phyloP scores from a whole-genome alignment of 345 rosid species.

The Euphorbia peplus region DNA sequence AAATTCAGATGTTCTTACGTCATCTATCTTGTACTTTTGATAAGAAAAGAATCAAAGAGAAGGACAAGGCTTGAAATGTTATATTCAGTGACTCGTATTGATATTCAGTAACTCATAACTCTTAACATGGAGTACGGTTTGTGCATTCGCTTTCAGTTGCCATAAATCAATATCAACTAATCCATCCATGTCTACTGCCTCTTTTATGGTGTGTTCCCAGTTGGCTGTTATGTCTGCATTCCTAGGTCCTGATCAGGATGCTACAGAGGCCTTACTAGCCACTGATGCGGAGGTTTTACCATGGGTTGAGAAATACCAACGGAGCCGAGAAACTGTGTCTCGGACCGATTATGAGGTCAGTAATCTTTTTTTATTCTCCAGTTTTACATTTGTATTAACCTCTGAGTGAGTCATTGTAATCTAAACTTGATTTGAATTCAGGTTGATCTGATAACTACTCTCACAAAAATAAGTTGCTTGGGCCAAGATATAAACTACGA shows the following conservation, averaged over 20 bases:
- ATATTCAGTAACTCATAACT: background rate
- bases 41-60: no score
- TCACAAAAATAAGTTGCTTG: conserved; percentile 71
- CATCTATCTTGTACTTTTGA: no score
- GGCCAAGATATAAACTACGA: conserved; percentile 90
- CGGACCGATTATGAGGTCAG: conserved; percentile 88
- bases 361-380: background rate
- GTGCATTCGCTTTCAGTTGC: background rate
- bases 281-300: conserved; percentile 66
- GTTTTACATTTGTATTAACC: background rate
- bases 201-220: conserved; percentile 40
- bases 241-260: conserved; percentile 86
- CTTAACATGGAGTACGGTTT: no score
- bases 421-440: conserved; percentile 24
- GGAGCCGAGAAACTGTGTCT: conserved; percentile 92
- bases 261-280: conserved; percentile 64
- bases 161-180: conserved; percentile 1
- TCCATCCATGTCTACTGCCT: conserved; percentile 9
- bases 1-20: background rate
- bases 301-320: conserved; percentile 87
- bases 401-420: background rate
- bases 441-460: conserved; percentile 90
- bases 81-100: background rate
- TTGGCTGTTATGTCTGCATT: conserved; percentile 92
- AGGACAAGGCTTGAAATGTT: background rate